Conservation (phyloP, 2,329 filamentous ascomycete species). For the Plenodomus biglobosus region DNA sequence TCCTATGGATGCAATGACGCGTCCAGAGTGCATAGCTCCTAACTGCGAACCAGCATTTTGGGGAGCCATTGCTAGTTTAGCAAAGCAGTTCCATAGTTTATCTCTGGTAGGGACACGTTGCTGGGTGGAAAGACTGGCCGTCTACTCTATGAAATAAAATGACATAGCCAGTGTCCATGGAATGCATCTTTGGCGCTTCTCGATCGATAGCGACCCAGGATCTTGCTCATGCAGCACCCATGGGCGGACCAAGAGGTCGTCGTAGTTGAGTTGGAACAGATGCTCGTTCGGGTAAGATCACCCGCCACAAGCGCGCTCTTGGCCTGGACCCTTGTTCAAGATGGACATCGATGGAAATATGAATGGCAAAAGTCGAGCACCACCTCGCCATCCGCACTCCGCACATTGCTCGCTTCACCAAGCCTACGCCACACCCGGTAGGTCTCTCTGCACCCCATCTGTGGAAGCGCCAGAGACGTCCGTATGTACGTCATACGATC, state of each 20-base stretch:
- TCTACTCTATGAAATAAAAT: no score
- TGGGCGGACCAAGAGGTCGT: not conserved
- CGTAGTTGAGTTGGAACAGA: not conserved
- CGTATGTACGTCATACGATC: slow-evolving; percentile 48
- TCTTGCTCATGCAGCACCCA: not conserved
- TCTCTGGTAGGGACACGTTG: no score
- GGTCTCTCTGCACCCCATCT: slow-evolving; percentile 19
- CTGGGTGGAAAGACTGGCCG: no score
- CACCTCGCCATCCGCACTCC: slow-evolving; percentile 16
- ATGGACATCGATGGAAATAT: slow-evolving; percentile 21
- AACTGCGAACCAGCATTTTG: no score
- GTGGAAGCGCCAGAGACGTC: slow-evolving; percentile 24
- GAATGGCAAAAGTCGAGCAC: not conserved
- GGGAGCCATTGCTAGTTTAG: no score
- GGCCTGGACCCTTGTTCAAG: slow-evolving; percentile 13
- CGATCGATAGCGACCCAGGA: not conserved
- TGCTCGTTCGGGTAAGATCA: slow-evolving; percentile 4
- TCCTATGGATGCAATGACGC: no score
- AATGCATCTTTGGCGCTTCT: not conserved
- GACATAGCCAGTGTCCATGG: no score
- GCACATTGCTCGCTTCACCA: slow-evolving; percentile 19
- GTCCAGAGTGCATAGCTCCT: no score
- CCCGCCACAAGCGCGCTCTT: slow-evolving; percentile 5
- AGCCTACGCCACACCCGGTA: slow-evolving; percentile 16
- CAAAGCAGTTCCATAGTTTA: no score